Evolutionary conservation across 176 grass and related monocot genomes (phyloP).

Genomic region (Paspalum vaginatum): DNA sequence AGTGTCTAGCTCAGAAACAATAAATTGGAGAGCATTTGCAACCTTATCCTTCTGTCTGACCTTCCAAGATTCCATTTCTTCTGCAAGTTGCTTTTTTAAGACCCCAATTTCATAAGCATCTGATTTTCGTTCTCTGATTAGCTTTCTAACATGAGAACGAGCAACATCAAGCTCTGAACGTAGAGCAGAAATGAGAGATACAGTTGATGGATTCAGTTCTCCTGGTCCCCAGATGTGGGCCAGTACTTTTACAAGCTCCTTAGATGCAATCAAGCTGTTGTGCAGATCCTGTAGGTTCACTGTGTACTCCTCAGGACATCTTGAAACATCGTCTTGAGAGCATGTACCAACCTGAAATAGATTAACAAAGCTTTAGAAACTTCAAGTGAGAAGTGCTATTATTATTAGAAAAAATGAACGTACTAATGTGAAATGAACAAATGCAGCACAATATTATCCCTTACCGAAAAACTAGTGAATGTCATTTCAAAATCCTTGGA

Average conservation of each 20-base stretch:
- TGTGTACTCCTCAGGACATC: constrained; percentile 28
- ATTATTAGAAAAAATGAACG: not conserved
- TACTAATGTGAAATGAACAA: constrained; percentile 4
- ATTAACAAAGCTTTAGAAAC: constrained; percentile 10
- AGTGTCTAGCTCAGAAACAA: constrained; percentile 55
- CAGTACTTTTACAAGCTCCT: constrained; percentile 77
- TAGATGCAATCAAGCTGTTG: constrained; percentile 67
- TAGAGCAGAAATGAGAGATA: constrained; percentile 71
- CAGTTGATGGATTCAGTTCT: constrained; percentile 55
- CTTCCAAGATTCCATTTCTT: constrained; percentile 67
- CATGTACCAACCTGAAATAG: constrained; percentile 38
- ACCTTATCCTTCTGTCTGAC: constrained; percentile 65
- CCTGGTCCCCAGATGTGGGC: constrained; percentile 55
- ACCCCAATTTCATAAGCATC: not conserved
- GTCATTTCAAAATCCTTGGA: constrained; percentile 1
- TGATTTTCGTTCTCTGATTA: constrained; percentile 53
- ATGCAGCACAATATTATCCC: not conserved
- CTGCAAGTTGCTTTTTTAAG: constrained; percentile 32
- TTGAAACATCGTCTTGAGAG: constrained; percentile 37
- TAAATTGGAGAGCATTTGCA: constrained; percentile 39
- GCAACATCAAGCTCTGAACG: constrained; percentile 64
- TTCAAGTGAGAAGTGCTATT: not conserved
- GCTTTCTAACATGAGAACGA: constrained; percentile 46
- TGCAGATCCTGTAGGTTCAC: constrained; percentile 56
- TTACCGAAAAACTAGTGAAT: not conserved